Evolutionary conservation across 2,329 filamentous ascomycete species (phyloP), one percentile per base, ranked within the genome.

Genomic region (Epichloe gansuensis): DNA sequence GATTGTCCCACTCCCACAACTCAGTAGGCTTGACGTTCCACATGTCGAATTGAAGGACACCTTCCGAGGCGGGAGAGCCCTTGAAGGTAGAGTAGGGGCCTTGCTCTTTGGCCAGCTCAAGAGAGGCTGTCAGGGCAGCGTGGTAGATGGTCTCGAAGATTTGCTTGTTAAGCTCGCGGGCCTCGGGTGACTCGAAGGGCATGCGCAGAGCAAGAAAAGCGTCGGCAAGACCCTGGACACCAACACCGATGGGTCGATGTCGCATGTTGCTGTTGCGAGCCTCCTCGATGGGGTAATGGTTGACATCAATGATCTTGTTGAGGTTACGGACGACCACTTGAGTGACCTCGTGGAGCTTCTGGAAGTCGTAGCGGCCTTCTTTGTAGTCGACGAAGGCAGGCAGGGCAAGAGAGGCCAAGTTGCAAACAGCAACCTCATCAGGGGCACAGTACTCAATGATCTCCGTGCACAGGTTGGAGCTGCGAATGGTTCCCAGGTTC

Each of bases 101-200:
- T 54, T 91, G 72, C 60, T 86, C 75, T 75, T 89, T 86, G 57
- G 93, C 89, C 59, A 97, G 74, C 54, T 95, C 83, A 65, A 86
- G 83, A 1, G 93, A 98, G 23, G 89, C 86, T 52, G 91, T 95
- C 57, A 97, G 75, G 53, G 90, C 88, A 67, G 85, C 93, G 69
- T 98, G 93, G 75, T 98, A 98, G 71, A 98, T 96, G 58, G 93
- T 98, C 78, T 98, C 93, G 60, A 98, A 98, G 70, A 98, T 97
- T 71, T 98, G 90, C 65, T 86, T 91, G 79, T 98, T 98, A 65
- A 98, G 81, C 69, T 93, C 81, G 61, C 85, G 88, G 57, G 93
- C 93, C 73, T 97, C 90, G 5, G 89, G 83, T 15, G 93, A 98
- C 71, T 98, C 93, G 65, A 98, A 98, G 35, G 93, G 91, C 77